A percentile compares a stretch with the other conserved stretches of the same genome.
Conservation (phyloP, 106 monocot genomes). For the Alisma plantagoaquatica region DNA sequence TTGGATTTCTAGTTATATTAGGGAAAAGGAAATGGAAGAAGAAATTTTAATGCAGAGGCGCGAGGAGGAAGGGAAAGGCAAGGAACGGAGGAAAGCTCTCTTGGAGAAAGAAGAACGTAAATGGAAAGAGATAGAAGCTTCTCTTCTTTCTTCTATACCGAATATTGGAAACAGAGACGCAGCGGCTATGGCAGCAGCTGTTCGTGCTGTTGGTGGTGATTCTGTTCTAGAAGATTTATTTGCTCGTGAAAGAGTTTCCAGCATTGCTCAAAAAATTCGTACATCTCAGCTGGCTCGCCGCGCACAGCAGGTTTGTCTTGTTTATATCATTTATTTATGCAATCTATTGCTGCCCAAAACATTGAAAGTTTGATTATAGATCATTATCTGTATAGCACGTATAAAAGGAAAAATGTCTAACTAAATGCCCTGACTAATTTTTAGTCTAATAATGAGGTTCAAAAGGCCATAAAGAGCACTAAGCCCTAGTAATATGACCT, state of each 20-base stretch:
- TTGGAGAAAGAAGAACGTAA: constrained; percentile 93
- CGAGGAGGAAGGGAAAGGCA: constrained; percentile 95
- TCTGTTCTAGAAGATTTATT: constrained; percentile 91
- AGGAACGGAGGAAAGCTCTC: constrained; percentile 88
- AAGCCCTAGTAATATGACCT: no score
- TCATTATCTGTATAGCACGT: no score
- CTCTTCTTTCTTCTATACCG: constrained; percentile 82
- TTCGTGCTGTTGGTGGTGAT: constrained; percentile 93
- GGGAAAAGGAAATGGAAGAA: constrained; percentile 99
- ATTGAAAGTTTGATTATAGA: no score
- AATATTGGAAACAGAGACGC: constrained; percentile 92
- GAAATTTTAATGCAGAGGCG: constrained; percentile 92
- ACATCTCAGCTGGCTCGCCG: constrained; percentile 65
- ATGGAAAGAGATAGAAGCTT: constrained; percentile 95
- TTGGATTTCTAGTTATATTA: constrained; percentile 65
- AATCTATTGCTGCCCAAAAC: no score
- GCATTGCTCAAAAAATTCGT: constrained; percentile 78
- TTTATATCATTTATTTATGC: no score
- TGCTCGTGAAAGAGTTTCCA: constrained; percentile 78
- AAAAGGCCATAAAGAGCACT: no score
- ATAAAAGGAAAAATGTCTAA: no score
- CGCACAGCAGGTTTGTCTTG: constrained; percentile 75
- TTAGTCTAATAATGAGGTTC: no score
- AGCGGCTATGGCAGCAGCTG: constrained; percentile 95
- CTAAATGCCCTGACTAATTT: no score